Evolutionary conservation across 495 filamentous ascomycete genomes (phyloP).

Genomic region (Neurospora sp.): DNA sequence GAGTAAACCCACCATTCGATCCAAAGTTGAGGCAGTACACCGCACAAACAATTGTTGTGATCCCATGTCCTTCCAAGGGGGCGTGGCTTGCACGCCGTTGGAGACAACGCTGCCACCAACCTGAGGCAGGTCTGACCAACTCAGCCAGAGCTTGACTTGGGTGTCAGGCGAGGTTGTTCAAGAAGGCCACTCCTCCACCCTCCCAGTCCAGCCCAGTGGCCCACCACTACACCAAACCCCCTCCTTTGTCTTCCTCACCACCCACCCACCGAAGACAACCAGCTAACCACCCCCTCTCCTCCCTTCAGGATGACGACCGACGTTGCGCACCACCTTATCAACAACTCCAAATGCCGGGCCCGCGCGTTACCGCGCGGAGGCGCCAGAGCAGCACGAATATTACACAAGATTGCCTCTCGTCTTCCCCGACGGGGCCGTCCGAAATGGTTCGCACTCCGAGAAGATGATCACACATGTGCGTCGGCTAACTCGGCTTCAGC

Average conservation of each 20-base stretch:
- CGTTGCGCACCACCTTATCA: not conserved
- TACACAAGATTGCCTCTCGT: not conserved
- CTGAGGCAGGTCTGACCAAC: not conserved
- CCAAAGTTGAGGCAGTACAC: not conserved
- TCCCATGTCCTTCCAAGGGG: not conserved
- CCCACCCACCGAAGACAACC: not conserved
- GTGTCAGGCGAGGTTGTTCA: not conserved
- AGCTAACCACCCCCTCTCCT: not conserved
- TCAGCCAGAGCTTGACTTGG: not conserved
- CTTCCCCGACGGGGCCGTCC: not conserved
- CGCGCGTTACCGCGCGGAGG: not conserved
- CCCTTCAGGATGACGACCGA: not conserved
- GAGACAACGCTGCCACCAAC: not conserved
- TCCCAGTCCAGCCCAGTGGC: not conserved
- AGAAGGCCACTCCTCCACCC: not conserved
- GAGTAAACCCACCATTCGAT: not conserved
- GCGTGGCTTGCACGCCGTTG: not conserved
- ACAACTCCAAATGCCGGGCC: not conserved
- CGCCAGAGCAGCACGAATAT: not conserved
- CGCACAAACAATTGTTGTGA: too few species aligned
- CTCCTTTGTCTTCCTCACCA: not conserved
- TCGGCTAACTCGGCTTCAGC: not conserved
- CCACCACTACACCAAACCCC: not conserved
- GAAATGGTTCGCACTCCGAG: not conserved
- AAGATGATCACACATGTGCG: not conserved